Conservation (phyloP, 2,329 filamentous ascomycete genomes). For the Plectosphaerella plurivora region DNA sequence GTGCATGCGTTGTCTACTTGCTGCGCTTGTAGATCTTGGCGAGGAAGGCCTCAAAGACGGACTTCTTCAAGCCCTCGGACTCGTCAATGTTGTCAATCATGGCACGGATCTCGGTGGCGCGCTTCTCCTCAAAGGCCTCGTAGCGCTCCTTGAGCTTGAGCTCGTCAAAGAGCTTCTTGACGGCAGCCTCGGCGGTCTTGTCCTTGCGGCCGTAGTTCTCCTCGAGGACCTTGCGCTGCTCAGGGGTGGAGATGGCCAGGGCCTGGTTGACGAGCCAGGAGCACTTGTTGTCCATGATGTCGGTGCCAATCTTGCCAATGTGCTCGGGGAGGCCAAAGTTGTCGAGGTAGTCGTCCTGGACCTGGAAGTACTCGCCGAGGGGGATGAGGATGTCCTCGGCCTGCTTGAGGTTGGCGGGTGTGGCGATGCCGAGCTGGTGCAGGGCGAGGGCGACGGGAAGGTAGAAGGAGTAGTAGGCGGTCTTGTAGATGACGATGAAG, state of each 20-base stretch:
- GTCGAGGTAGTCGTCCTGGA: slow-evolving; percentile 98
- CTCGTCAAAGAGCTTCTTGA: slow-evolving; percentile 88
- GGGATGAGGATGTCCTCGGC: slow-evolving; percentile 91
- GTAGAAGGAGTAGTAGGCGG: slow-evolving; percentile 98
- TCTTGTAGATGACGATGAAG: slow-evolving; percentile 99
- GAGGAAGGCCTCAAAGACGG: slow-evolving; percentile 84
- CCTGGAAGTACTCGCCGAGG: slow-evolving; percentile 98
- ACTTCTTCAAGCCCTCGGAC: slow-evolving; percentile 82
- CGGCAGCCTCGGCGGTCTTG: slow-evolving; percentile 70
- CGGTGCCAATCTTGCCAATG: slow-evolving; percentile 97
- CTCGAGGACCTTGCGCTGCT: slow-evolving; percentile 84
- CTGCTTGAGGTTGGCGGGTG: slow-evolving; percentile 81
- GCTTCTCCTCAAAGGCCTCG: slow-evolving; percentile 83
- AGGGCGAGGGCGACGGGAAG: slow-evolving; percentile 90
- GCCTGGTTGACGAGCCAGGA: slow-evolving; percentile 98
- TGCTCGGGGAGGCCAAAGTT: slow-evolving; percentile 90
- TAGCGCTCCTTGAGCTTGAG: slow-evolving; percentile 80
- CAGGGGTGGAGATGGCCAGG: slow-evolving; percentile 70
- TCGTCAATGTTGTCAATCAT: slow-evolving; percentile 81
- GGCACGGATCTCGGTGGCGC: slow-evolving; percentile 69
- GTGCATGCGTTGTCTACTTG: slow-evolving; percentile 56
- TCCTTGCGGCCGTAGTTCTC: slow-evolving; percentile 95
- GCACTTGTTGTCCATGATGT: slow-evolving; percentile 99
- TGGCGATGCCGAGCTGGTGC: slow-evolving; percentile 79
- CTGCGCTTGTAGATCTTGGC: slow-evolving; percentile 97